Base-by-base conservation (phyloP, 2,329 filamentous ascomycete species). In the Cryphonectria nitschkei region DNA sequence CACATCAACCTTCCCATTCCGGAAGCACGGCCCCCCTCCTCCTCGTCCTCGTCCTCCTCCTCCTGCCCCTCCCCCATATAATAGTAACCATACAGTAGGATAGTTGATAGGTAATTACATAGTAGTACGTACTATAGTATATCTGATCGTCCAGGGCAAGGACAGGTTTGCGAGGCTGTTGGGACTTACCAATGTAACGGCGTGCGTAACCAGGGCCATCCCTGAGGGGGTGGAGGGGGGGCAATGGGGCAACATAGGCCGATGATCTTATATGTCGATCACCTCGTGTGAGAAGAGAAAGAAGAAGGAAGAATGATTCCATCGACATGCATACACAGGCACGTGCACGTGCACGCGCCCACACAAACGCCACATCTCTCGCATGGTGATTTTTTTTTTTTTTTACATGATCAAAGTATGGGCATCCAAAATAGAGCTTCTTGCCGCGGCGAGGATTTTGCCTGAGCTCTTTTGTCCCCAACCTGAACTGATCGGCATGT, bases 181-280 rank as follows among this genome's bases (percentile, higher is more conserved):
- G 58, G 43, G 37, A 39, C n/a, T 39, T n/a, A 37, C 34, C 34
- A 61, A 61, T 39, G 34, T 61, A 61, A 61, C 56, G 34, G 56
- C 56, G 56, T 61, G 56, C 56, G 56, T 32, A n/a, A 39, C 58
- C 9, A 32, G 58, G 58, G 32, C 13, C 32, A 19, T 19, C 54
- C 29, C 32, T 61, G 29, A 14, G 19, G 16, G 19, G 34, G 3
- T 13, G 56, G 56, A 14, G 60, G 39, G 52, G 29, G 16, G 26
- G 26, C 26, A 26, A 26, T 26, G 26, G 26, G 56, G 39, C 63
- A 58, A 39, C n/a, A 61, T 26, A 19, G 52, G 29, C 26, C 37
- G 68, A 56, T 41, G 65, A 39, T 63, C 54, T 50, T 64, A 68
- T 58, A 50, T 56, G 65, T 52, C 65, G 65, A 67, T 67, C 65